Conservation (phyloP, 2,329 filamentous ascomycete species). For the Calonectria montana region DNA sequence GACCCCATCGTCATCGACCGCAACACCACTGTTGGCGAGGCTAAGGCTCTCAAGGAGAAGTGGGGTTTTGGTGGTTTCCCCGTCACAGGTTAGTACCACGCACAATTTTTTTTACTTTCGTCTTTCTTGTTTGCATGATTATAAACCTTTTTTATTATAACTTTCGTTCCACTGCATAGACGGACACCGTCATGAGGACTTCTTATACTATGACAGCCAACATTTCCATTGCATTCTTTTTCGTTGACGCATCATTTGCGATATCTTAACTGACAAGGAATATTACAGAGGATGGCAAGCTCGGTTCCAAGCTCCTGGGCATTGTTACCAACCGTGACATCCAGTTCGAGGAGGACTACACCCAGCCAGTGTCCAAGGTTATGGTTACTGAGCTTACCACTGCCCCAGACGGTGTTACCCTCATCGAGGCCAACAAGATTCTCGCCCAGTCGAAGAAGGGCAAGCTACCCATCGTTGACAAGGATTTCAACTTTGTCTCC, state of each 20-base stretch:
- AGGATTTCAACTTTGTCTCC: conserved; percentile 85
- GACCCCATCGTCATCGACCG: conserved; percentile 94
- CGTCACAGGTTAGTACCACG: conserved; percentile 85
- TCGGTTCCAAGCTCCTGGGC: conserved; percentile 95
- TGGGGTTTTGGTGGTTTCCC: conserved; percentile 99
- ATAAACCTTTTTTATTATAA: conserved; percentile 84
- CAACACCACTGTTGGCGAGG: conserved; percentile 89
- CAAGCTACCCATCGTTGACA: conserved; percentile 93
- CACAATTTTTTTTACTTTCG: conserved; percentile 27
- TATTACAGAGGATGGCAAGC: conserved; percentile 82
- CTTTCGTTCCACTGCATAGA: conserved; percentile 99
- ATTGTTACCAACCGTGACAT: conserved; percentile 99
- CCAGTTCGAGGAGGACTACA: conserved; percentile 87
- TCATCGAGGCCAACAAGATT: conserved; percentile 91
- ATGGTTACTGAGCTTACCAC: conserved; percentile 98
- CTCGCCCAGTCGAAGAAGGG: conserved; percentile 97
- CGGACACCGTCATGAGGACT: conserved; percentile 80
- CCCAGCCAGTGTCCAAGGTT: conserved; percentile 82
- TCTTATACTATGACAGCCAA: conserved; percentile 48
- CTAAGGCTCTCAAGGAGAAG: conserved; percentile 92
- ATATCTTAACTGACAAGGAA: conserved; percentile 36
- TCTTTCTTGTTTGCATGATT: conserved; percentile 73
- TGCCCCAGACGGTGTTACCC: conserved; percentile 82
- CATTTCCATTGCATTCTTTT: conserved; percentile 25
- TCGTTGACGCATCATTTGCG: conserved; percentile 23